Evolutionary conservation across 768 basidiomycete genomes (phyloP).

Genomic region (Pholiota molesta): DNA sequence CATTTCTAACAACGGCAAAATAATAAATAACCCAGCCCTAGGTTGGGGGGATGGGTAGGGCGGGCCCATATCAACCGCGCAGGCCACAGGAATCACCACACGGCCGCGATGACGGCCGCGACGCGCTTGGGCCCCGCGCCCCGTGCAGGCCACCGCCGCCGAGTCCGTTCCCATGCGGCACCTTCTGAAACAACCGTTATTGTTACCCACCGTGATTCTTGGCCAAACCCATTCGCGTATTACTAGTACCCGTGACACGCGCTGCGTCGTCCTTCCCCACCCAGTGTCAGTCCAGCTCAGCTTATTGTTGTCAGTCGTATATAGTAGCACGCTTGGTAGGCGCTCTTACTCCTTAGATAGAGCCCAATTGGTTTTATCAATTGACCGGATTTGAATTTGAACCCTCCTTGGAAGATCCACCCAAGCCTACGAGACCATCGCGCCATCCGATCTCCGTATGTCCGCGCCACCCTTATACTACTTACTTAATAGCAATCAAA

Average conservation of each 20-base stretch:
- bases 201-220: not conserved
- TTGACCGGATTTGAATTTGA: too few relatives aligned
- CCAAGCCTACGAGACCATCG: too few relatives aligned
- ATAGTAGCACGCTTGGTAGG: too few relatives aligned
- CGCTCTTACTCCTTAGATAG: too few relatives aligned
- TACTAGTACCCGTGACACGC: not conserved
- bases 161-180: not conserved
- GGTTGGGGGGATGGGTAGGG: too few relatives aligned
- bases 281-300: not conserved
- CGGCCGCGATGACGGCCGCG: not conserved
- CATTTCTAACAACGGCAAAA: too few relatives aligned
- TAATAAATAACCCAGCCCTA: too few relatives aligned
- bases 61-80: not conserved
- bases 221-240: not conserved
- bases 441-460: too few relatives aligned
- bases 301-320: not conserved
- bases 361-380: too few relatives aligned
- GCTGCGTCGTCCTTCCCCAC: not conserved
- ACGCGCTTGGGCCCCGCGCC: not conserved
- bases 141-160: not conserved
- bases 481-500: too few relatives aligned
- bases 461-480: too few relatives aligned
- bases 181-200: not conserved
- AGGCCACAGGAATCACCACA: not conserved
- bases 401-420: too few relatives aligned